Evolutionary conservation across 345 rosid species (phyloP), one percentile per base, ranked within the genome.

Genomic region (rapeseed (Brassica napus)): DNA sequence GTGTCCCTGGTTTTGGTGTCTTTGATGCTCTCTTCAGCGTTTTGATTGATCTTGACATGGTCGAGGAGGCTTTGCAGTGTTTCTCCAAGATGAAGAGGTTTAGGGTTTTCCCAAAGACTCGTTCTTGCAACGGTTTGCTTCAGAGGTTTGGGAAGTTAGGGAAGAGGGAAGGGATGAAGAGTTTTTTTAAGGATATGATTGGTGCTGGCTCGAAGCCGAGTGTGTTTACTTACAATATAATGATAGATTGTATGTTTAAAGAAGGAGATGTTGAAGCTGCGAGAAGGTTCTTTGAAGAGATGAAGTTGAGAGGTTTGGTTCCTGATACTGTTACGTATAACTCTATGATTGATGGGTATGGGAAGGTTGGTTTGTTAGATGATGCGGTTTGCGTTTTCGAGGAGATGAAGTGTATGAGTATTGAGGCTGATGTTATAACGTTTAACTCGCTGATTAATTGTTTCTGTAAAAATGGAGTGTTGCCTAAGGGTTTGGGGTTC

Each of bases 321-420:
- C 92, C 93, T 1, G 96, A 91, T 72, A 81, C 85, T 71, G 93
- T 91, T 12, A 91, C 93, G 0, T 91, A 91, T 77, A 91, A 91
- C 49, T 77, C 93, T 58, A 85, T 91, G 72, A 84, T 91, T 75
- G 90, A 88, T 82, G 93, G 96, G 24, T 87, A 72, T 54, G 96
- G 93, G 18, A 91, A 89, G 77, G 77, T 78, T 5, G 93, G 92
- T 2, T 68, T 83, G 12, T 76, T 88, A 71, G 89, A 88, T 70
- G 87, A 89, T 69, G 64, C 83, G 0, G 68, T 85, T 74, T 74
- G 12, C 23, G 35, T 81, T 58, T 86, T 85, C 14, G 85, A 88
- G 75, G 92, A 91, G 71, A 88, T 91, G 96, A 88, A 88, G 86
- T 32, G 37, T 47, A 72, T 65, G 44, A 84, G 77, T 11, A 83